Conservation (phyloP, 1,284 basidiomycete species). For the Leccinum cinnamomeum region DNA sequence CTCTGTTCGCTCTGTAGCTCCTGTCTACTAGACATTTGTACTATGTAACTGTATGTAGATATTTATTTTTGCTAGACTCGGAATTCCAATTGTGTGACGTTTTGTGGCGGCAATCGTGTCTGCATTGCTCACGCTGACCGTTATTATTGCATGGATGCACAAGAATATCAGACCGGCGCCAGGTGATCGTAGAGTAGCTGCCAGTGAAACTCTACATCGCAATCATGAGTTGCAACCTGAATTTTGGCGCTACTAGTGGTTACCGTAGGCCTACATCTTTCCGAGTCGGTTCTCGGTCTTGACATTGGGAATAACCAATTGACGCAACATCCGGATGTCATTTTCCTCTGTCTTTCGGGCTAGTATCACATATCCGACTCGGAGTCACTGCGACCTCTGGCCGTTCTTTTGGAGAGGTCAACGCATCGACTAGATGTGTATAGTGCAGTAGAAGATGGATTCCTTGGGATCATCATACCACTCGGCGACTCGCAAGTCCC, state of each 20-base stretch:
- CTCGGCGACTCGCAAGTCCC: constrained; percentile 4
- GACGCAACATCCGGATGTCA: constrained; percentile 9
- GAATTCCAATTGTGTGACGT: too few relatives aligned
- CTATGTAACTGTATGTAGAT: too few relatives aligned
- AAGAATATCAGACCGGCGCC: not conserved
- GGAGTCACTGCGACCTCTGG: constrained; percentile 10
- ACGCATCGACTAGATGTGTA: constrained; percentile 3
- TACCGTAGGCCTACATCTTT: constrained; percentile 10
- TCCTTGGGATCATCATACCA: constrained; percentile 14
- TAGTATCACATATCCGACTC: constrained; percentile 2
- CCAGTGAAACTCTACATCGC: not conserved
- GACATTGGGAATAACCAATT: constrained; percentile 2
- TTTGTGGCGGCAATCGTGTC: not conserved
- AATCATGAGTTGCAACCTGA: constrained; percentile 9
- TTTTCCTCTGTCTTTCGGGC: constrained; percentile 7
- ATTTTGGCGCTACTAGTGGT: not conserved
- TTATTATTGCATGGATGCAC: constrained; percentile 2
- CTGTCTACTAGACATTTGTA: too few relatives aligned
- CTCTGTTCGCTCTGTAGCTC: too few relatives aligned
- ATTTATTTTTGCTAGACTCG: too few relatives aligned
- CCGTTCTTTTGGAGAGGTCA: constrained; percentile 8
- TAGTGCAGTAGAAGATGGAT: constrained; percentile 1
- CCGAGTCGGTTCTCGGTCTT: not conserved
- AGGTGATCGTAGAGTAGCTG: not conserved
- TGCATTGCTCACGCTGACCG: not conserved